Evolutionary conservation across 768 basidiomycete genomes (phyloP).

Genomic region (Mycena kentingensis): DNA sequence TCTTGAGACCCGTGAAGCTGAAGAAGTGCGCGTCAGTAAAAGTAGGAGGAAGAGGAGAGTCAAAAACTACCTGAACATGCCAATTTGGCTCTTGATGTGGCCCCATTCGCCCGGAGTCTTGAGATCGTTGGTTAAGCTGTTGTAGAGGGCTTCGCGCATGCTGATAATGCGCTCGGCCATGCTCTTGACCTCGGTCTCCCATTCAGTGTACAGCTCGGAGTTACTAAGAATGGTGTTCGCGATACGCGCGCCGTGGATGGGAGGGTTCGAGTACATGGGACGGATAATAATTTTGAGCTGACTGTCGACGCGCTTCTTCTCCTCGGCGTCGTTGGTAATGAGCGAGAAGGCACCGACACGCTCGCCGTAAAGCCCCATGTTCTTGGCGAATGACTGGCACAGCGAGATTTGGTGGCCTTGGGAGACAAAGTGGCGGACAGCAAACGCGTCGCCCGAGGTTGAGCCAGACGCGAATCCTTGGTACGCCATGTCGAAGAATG

Average conservation of each 20-base stretch:
- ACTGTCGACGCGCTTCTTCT: constrained; percentile 85
- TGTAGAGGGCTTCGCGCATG: constrained; percentile 86
- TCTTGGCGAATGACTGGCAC: constrained; percentile 97
- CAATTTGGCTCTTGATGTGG: constrained; percentile 94
- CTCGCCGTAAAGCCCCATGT: constrained; percentile 99
- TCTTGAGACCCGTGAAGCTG: constrained; percentile 85
- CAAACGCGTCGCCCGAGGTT: constrained; percentile 88
- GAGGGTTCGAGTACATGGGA: constrained; percentile 98
- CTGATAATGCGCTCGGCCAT: constrained; percentile 96
- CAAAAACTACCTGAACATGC: constrained; percentile 85
- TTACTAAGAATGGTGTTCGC: constrained; percentile 82
- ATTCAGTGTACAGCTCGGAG: constrained; percentile 74
- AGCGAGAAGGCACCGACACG: constrained; percentile 97
- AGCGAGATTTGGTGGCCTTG: constrained; percentile 90
- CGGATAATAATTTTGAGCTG: constrained; percentile 95
- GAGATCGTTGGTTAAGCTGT: constrained; percentile 70
- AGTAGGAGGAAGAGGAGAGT: not conserved
- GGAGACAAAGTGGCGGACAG: constrained; percentile 90
- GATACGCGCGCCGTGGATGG: constrained; percentile 84
- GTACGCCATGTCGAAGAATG: constrained; percentile 99
- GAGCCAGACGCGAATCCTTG: constrained; percentile 98
- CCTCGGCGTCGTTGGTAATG: constrained; percentile 64
- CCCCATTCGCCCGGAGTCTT: constrained; percentile 94
- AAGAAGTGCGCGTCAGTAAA: constrained; percentile 2
- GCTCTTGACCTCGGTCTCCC: constrained; percentile 89